Percentiles rank a stretch among this genome's conserved stretches.
Evolutionary conservation across 2,329 filamentous ascomycete species (phyloP).

Genomic region (Colletotrichum sp.): DNA sequence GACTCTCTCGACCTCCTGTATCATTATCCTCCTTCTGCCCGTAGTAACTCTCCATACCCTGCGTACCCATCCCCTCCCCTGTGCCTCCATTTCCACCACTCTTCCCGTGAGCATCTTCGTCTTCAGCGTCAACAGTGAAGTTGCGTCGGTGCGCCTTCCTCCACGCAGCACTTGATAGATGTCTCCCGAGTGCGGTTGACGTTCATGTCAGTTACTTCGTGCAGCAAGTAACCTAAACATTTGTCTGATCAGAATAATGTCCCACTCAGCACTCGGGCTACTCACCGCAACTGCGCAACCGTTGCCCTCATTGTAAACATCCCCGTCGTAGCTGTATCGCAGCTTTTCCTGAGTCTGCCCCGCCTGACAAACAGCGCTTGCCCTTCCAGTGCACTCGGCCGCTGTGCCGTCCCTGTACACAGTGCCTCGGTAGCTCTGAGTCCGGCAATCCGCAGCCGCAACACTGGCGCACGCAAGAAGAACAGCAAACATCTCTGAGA

Average conservation of each 20-base stretch:
- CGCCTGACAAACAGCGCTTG: background rate
- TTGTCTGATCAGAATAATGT: background rate
- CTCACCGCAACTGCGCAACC: background rate
- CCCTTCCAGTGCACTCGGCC: background rate
- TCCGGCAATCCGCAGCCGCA: background rate
- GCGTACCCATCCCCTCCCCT: background rate
- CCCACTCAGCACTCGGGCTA: background rate
- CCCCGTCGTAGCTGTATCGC: background rate
- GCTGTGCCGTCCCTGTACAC: background rate
- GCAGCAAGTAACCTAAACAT: background rate
- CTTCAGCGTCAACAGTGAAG: background rate
- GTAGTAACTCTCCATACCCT: fast-evolving
- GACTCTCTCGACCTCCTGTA: background rate
- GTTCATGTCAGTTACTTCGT: background rate
- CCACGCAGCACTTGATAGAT: background rate
- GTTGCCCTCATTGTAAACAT: background rate
- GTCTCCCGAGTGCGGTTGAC: background rate
- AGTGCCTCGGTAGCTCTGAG: background rate
- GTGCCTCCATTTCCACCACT: background rate
- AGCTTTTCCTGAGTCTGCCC: background rate
- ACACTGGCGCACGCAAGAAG: background rate
- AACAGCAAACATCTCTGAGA: background rate
- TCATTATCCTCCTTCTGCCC: background rate
- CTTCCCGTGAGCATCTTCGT: background rate
- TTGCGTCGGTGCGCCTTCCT: background rate